Evolutionary conservation across 2,329 filamentous ascomycete species (phyloP).

Genomic region (Akanthomyces muscarius): DNA sequence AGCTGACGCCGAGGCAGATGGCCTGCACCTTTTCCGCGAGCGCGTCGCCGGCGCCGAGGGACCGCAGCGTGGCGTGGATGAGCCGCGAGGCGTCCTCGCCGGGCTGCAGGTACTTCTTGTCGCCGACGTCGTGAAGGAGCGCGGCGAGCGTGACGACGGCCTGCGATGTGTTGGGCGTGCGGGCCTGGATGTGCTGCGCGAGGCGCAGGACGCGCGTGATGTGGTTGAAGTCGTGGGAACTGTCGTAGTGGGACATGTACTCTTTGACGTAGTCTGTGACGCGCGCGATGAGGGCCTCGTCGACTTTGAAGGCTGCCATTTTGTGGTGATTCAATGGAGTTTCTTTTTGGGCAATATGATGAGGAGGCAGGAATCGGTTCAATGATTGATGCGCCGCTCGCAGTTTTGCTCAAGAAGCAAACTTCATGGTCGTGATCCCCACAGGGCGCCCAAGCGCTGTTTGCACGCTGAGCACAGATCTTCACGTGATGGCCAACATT

Average conservation of each 20-base stretch:
- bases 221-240: constrained; percentile 84
- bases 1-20: constrained; percentile 74
- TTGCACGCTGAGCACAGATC: background rate
- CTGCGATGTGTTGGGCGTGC: constrained; percentile 37
- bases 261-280: constrained; percentile 61
- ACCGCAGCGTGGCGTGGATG: constrained; percentile 51
- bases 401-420: background rate
- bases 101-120: constrained; percentile 70
- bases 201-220: constrained; percentile 76
- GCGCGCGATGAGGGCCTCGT: constrained; percentile 46
- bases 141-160: constrained; percentile 64
- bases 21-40: constrained; percentile 66
- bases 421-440: background rate
- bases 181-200: constrained; percentile 59
- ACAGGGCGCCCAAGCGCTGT: background rate
- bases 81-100: constrained; percentile 54
- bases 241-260: constrained; percentile 77
- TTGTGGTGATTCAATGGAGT: background rate
- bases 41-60: constrained; percentile 49
- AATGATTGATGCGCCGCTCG: background rate
- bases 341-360: too few relatives aligned
- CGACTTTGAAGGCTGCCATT: constrained; percentile 20
- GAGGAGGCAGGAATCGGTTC: background rate
- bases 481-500: background rate
- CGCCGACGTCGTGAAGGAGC: constrained; percentile 83